These are phyloP conservation scores for Astrothelium subdiscretum DNA, from an alignment of 495 filamentous ascomycete genomes.

Conservation along the genomic window DNA sequence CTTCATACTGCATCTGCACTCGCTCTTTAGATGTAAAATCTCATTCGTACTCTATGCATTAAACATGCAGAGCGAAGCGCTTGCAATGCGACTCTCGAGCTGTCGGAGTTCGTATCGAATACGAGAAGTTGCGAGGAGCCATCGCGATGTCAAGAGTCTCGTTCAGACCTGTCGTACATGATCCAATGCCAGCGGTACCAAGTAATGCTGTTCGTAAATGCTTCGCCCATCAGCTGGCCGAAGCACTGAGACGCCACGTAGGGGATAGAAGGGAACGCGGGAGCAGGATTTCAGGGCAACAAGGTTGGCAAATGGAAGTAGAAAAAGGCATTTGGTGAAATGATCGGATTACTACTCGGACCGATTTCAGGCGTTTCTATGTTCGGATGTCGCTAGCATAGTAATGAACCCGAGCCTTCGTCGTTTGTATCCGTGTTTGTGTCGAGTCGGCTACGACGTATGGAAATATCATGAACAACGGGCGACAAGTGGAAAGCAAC, in stretches of 20 bases:
- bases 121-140: not conserved
- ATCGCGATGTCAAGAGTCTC: not conserved
- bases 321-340: not conserved
- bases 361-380: not conserved
- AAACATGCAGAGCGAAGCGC: not conserved
- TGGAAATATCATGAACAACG: not conserved
- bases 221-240: not conserved
- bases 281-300: not conserved
- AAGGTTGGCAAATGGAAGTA: not conserved
- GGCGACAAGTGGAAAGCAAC: not conserved
- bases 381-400: not conserved
- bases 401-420: not conserved
- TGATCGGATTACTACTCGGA: not conserved
- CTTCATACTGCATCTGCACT: not conserved
- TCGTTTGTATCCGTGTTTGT: not conserved
- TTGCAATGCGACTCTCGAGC: not conserved
- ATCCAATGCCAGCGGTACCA: not conserved
- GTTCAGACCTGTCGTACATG: not conserved
- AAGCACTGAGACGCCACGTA: not conserved
- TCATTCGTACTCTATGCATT: not conserved
- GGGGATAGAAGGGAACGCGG: not conserved
- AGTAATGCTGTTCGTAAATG: not conserved
- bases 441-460: not conserved
- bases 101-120: not conserved
- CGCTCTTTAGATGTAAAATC: not conserved